A percentile compares a stretch with the other conserved stretches of the same genome.
These are phyloP conservation scores for Colletotrichum cuscutae DNA, from an alignment of 2,329 filamentous ascomycete genomes.

Conservation along the genomic window DNA sequence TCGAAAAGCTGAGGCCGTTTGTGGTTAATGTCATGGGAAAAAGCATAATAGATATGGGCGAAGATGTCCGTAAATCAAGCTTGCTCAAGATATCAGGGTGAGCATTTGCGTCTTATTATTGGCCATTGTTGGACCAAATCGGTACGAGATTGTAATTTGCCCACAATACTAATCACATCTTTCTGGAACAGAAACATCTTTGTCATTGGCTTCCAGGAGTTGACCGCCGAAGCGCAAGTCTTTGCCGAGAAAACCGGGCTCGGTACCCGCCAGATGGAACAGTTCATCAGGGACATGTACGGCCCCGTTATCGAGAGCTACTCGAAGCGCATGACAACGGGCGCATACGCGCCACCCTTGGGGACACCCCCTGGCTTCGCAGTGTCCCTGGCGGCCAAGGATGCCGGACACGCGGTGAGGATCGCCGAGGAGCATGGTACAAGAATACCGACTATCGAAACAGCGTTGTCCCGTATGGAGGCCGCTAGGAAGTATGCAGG, in stretches of 20 bases:
- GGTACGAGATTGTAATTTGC: not conserved
- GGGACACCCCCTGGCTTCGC: conserved; percentile 24
- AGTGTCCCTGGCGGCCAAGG: conserved; percentile 26
- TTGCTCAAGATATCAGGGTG: conserved; percentile 54
- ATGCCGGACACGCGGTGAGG: conserved; percentile 27
- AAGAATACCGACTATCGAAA: conserved; percentile 20
- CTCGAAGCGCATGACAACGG: conserved; percentile 42
- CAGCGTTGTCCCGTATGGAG: conserved; percentile 21
- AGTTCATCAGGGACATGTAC: conserved; percentile 43
- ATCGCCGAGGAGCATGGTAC: conserved; percentile 23
- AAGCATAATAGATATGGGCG: conserved; percentile 52
- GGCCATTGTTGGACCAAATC: not conserved
- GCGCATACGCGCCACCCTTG: conserved; percentile 40
- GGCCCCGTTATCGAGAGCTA: conserved; percentile 41
- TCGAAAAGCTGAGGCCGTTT: conserved; percentile 47
- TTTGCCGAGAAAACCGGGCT: conserved; percentile 44
- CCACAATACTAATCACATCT: not conserved
- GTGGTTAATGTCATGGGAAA: conserved; percentile 52
- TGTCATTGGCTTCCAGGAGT: conserved; percentile 39
- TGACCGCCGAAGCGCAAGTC: conserved; percentile 43
- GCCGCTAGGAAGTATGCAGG: conserved; percentile 22
- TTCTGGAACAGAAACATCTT: conserved; percentile 46
- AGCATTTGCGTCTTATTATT: not conserved
- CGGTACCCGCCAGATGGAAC: conserved; percentile 39
- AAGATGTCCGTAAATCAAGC: conserved; percentile 51